Evolutionary conservation across 805 yeast species (phyloP).

Genomic region (Kodamaea fukazawae): DNA sequence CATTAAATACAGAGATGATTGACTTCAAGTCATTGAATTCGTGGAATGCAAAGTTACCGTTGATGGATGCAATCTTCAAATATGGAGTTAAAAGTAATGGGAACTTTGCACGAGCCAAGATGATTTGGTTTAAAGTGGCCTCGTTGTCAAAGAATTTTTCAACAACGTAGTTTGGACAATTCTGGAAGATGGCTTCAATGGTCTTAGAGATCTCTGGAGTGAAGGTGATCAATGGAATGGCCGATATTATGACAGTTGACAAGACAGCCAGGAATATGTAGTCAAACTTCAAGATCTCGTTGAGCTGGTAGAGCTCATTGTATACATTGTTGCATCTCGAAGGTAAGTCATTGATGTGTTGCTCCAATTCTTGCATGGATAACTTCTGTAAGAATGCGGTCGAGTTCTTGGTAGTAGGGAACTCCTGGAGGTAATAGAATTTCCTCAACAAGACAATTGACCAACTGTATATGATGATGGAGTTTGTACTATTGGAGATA

Average conservation of each 20-base stretch:
- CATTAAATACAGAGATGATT: constrained; percentile 51
- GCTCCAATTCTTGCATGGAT: constrained; percentile 14
- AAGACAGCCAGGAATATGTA: constrained; percentile 49
- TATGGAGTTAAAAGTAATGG: constrained; percentile 66
- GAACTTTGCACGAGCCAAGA: constrained; percentile 66
- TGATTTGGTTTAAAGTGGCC: constrained; percentile 42
- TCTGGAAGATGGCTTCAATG: constrained; percentile 39
- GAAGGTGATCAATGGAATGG: constrained; percentile 49
- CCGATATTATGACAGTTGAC: constrained; percentile 42
- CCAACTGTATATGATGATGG: constrained; percentile 65
- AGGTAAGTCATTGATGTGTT: constrained; percentile 34
- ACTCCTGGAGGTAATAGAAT: constrained; percentile 42
- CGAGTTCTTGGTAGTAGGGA: constrained; percentile 18
- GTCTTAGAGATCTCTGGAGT: constrained; percentile 44
- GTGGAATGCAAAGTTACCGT: constrained; percentile 63
- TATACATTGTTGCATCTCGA: constrained; percentile 44
- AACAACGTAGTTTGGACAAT: constrained; percentile 45
- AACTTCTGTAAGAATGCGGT: constrained; percentile 4
- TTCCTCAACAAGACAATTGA: constrained; percentile 57
- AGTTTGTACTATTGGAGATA: constrained; percentile 33
- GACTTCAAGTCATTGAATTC: constrained; percentile 60
- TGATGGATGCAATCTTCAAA: constrained; percentile 56
- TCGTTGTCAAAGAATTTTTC: constrained; percentile 46
- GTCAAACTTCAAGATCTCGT: constrained; percentile 47
- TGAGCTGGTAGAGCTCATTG: constrained; percentile 38